Evolutionary conservation across 345 rosid species (phyloP).

Genomic region (Rhodamnia argentea): DNA sequence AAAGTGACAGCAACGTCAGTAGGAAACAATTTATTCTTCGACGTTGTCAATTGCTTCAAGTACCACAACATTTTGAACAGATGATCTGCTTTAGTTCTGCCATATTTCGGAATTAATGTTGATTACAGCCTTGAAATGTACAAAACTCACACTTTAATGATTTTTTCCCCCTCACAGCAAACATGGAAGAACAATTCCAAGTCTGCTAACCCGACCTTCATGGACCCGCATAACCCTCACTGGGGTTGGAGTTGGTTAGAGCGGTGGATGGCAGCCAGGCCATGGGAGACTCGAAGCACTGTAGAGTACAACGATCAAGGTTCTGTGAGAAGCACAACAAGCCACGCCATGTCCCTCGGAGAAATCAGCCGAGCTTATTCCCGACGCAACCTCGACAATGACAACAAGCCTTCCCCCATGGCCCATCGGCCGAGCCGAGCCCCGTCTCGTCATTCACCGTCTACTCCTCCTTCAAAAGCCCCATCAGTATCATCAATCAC

Average conservation of each 20-base stretch:
- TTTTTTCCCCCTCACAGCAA: slow-evolving; percentile 25
- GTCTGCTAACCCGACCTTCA: slow-evolving; percentile 36
- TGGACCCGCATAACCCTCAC: slow-evolving; percentile 63
- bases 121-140: neutral
- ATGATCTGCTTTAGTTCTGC: neutral
- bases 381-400: slow-evolving; percentile 7
- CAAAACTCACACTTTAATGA: neutral
- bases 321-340: slow-evolving; percentile 43
- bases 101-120: neutral
- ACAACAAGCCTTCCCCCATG: slow-evolving; percentile 28
- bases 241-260: slow-evolving; percentile 99
- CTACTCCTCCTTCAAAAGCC: slow-evolving; percentile 30
- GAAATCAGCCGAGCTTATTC: slow-evolving; percentile 41
- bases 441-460: slow-evolving; percentile 26
- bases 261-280: slow-evolving; percentile 82
- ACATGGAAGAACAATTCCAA: slow-evolving; percentile 39
- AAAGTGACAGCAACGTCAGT: neutral
- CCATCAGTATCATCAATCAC: slow-evolving; percentile 21
- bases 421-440: slow-evolving; percentile 24
- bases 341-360: slow-evolving; percentile 34
- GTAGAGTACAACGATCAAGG: slow-evolving; percentile 39
- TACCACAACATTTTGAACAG: neutral
- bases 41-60: neutral
- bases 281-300: slow-evolving; percentile 49
- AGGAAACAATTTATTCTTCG: neutral